These are phyloP conservation scores for Thelonectria blattea DNA, from an alignment of 2,329 filamentous ascomycete species.

Conservation along the genomic window DNA sequence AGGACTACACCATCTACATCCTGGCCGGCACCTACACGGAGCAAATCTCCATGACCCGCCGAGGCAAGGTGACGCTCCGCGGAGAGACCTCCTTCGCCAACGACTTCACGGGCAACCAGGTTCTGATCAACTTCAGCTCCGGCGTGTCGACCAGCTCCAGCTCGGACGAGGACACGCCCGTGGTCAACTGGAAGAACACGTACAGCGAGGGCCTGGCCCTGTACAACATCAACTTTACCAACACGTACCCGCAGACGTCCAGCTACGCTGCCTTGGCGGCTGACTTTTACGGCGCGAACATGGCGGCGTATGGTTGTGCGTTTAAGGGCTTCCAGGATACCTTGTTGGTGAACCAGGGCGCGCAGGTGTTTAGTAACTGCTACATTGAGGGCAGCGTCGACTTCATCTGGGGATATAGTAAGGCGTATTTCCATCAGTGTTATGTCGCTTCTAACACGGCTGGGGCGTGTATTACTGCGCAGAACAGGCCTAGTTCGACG, in stretches of 20 bases:
- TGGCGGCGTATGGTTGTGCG: slow-evolving; percentile 48
- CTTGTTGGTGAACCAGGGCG: slow-evolving; percentile 52
- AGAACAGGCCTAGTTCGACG: slow-evolving; percentile 38
- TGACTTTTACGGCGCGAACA: slow-evolving; percentile 42
- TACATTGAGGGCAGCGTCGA: slow-evolving; percentile 40
- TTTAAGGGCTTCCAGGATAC: slow-evolving; percentile 58
- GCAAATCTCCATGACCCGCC: slow-evolving; percentile 27
- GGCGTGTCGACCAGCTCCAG: slow-evolving; percentile 44
- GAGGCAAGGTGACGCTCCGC: slow-evolving; percentile 27
- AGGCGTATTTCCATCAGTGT: slow-evolving; percentile 45
- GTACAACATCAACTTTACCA: slow-evolving; percentile 65
- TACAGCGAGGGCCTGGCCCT: slow-evolving; percentile 55
- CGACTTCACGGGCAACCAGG: slow-evolving; percentile 31
- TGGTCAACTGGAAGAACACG: slow-evolving; percentile 52
- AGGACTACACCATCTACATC: slow-evolving; percentile 34
- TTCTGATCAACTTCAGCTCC: slow-evolving; percentile 28
- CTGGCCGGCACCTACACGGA: slow-evolving; percentile 34
- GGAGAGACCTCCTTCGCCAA: slow-evolving; percentile 32
- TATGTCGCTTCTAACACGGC: slow-evolving; percentile 46
- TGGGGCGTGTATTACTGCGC: slow-evolving; percentile 41
- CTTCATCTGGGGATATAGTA: slow-evolving; percentile 41
- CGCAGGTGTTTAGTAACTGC: slow-evolving; percentile 53
- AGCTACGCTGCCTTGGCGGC: slow-evolving; percentile 50
- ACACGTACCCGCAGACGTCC: slow-evolving; percentile 51
- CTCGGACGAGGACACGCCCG: slow-evolving; percentile 50